phyloP scores from a whole-genome alignment of 345 rosid species.

The Limnanthes douglasii region DNA sequence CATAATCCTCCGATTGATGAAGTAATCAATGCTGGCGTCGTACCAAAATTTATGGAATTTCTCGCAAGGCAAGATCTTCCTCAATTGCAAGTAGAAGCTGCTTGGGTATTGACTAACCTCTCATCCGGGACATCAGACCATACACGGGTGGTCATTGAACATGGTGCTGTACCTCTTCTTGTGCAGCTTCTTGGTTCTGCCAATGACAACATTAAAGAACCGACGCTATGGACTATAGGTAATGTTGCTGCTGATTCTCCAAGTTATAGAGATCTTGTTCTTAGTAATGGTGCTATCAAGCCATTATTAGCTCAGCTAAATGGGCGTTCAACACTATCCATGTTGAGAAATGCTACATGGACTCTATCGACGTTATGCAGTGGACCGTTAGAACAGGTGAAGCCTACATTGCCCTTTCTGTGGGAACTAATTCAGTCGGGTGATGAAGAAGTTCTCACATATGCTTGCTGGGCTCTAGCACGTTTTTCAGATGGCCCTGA shows the following conservation, averaged over 20 bases:
- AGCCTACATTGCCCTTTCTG: conserved; percentile 65
- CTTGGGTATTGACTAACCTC: conserved; percentile 52
- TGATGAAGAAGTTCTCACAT: conserved; percentile 84
- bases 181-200: conserved; percentile 45
- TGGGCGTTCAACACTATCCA: conserved; percentile 45
- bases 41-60: too few species aligned
- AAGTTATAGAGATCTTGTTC: conserved; percentile 59
- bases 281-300: conserved; percentile 41
- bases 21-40: conserved; percentile 45
- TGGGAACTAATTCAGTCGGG: conserved; percentile 48
- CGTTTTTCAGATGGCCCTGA: conserved; percentile 57
- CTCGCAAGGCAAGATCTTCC: too few species aligned
- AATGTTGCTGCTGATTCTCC: conserved; percentile 75
- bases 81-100: too few species aligned
- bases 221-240: conserved; percentile 80
- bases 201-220: too few species aligned
- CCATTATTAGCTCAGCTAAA: conserved; percentile 57
- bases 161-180: conserved; percentile 38
- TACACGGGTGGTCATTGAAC: too few species aligned
- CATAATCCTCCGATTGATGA: conserved; percentile 52
- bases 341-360: conserved; percentile 77
- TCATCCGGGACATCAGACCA: too few species aligned
- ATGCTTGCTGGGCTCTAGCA: conserved; percentile 76
- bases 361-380: conserved; percentile 61
- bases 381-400: conserved; percentile 67